These are phyloP conservation scores for Salvia rosmarinus DNA, from an alignment of 257 asterid species.

Conservation along the genomic window DNA sequence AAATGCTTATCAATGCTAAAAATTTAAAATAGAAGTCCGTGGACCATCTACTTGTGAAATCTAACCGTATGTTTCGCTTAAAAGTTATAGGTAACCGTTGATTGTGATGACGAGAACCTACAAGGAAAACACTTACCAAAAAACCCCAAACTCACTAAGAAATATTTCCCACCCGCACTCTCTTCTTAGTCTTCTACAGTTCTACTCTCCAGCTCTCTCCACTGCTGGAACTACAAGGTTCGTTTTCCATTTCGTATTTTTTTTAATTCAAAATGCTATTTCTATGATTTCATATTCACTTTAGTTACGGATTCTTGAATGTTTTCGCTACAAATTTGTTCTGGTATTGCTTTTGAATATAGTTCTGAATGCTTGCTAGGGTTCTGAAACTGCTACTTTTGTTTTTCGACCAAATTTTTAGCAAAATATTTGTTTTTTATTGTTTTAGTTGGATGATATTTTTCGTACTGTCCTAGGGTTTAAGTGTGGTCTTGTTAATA, in stretches of 20 bases:
- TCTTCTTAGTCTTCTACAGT: too few relatives aligned
- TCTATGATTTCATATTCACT: not conserved
- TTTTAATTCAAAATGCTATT: not conserved
- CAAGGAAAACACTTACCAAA: not conserved
- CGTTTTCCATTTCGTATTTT: not conserved
- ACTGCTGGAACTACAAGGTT: constrained; percentile 3
- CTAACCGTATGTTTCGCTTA: too few relatives aligned
- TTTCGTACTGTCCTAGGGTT: constrained; percentile 22
- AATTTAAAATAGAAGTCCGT: too few relatives aligned
- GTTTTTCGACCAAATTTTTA: not conserved
- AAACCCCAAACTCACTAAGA: not conserved
- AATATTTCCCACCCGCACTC: not conserved
- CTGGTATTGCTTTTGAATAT: not conserved
- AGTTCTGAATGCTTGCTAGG: constrained; percentile 5
- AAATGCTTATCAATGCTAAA: too few relatives aligned
- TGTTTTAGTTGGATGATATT: not conserved
- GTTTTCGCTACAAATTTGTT: not conserved
- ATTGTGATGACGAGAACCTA: too few relatives aligned
- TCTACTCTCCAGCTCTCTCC: constrained; percentile 9
- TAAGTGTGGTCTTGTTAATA: not conserved
- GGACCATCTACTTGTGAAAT: too few relatives aligned
- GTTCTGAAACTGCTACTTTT: not conserved
- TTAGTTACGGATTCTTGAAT: not conserved
- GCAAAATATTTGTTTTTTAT: not conserved
- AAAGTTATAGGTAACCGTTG: too few relatives aligned